Evolutionary conservation across 306 rosid species (phyloP).

Genomic region (Ormosia emarginata): DNA sequence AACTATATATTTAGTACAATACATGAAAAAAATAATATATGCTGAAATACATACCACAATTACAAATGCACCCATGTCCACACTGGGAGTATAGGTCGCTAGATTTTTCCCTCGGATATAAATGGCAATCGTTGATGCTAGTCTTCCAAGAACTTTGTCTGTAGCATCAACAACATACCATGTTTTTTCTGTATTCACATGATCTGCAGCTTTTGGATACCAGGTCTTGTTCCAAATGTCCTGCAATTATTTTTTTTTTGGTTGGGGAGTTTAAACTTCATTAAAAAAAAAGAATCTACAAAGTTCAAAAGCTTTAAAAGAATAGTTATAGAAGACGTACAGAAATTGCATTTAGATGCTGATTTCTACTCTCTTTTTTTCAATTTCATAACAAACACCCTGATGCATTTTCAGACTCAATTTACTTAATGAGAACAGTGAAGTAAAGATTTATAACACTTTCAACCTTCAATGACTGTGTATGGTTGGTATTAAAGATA

Average conservation of each 20-base stretch:
- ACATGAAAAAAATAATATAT: background rate
- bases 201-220: constrained; percentile 97
- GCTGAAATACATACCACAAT: constrained; percentile 72
- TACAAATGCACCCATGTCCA: constrained; percentile 97
- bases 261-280: background rate
- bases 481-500: background rate
- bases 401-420: background rate
- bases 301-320: background rate
- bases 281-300: background rate
- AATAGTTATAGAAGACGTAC: background rate
- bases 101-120: constrained; percentile 80
- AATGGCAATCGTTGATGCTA: constrained; percentile 89
- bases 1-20: background rate
- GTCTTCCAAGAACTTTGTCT: constrained; percentile 83
- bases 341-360: background rate
- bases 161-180: constrained; percentile 96
- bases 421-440: background rate
- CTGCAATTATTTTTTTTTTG: constrained; percentile 30
- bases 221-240: constrained; percentile 94
- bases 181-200: constrained; percentile 75
- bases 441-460: background rate
- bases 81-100: constrained; percentile 86
- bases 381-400: background rate
- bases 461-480: background rate
- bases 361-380: background rate